Base-by-base conservation (phyloP, 2,329 filamentous ascomycete species). In the Aureobasidium sp. region DNA sequence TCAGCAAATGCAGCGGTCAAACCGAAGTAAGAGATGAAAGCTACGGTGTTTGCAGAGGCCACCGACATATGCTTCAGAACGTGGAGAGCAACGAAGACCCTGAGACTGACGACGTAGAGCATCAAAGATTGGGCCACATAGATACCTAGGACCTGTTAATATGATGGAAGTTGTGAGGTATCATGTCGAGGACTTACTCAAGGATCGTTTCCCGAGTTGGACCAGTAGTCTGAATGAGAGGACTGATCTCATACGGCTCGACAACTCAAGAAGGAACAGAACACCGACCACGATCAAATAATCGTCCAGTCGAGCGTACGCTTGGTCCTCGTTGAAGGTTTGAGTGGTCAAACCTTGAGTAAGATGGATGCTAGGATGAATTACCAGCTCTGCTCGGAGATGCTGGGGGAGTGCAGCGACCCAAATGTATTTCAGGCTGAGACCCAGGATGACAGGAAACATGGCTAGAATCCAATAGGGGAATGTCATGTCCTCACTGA, bases 251-350 rank as follows among this genome's bases (percentile, higher is more conserved):
- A 64, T 53, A 5, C 47, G 36, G 0, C 50, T 44, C 26, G 66
- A 68, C 13, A 64, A 65, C 44, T 71, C 69, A 0, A 70, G 55
- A 2, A 64, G 47, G 4, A 70, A 62, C 41, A 71, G 37, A 13
- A 70, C 47, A 10, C 66, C 69, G 17, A 68, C 64, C 27, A 71
- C 69, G 50, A 71, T 56, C n/a, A 71, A 55, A 60, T 64, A 71
- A 51, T 71, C 66, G 42, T 71, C 70, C 13, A 71, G 20, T 15
- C 70, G 62, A 9, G 70, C 62, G 52, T 69, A 71, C 5, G 70
- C 66, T 34, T 66, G 68, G 12, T 55, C 55, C 3, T 62, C 67
- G 12, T 62, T 67, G 26, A 65, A 68, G 1, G 62, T 62, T 5
- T n/a, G 52, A 0, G 51, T 27, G 3, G 61, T 66, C 32, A 65